These are phyloP conservation scores for Cardamine chenopodiifolia DNA, from an alignment of 345 rosid genomes.

Conservation along the genomic window DNA sequence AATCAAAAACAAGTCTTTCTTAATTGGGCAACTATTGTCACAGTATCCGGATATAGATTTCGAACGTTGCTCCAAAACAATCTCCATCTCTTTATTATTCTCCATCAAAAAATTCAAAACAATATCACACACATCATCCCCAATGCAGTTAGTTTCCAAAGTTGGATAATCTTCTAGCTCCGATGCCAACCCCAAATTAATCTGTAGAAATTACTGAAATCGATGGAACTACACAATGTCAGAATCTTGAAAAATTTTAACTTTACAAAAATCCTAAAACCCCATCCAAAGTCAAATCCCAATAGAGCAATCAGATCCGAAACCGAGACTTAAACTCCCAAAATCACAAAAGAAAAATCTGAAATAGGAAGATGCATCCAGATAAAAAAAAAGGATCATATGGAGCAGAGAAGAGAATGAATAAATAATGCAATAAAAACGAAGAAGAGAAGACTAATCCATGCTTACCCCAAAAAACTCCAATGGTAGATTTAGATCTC, in stretches of 20 bases:
- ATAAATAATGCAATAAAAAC: not conserved
- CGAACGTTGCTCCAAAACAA: constrained; percentile 43
- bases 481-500: constrained; percentile 40
- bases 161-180: not conserved
- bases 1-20: constrained; percentile 26
- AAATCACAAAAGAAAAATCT: not conserved
- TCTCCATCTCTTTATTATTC: constrained; percentile 44
- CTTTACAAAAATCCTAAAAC: not conserved
- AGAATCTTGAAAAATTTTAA: constrained; percentile 17
- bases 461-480: constrained; percentile 32
- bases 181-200: constrained; percentile 11
- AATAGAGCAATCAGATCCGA: constrained; percentile 32
- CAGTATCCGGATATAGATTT: constrained; percentile 43
- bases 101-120: constrained; percentile 37
- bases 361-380: constrained; percentile 17
- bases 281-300: not conserved
- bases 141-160: constrained; percentile 25
- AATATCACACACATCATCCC: constrained; percentile 26
- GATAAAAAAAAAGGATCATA: constrained; percentile 29
- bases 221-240: constrained; percentile 8
- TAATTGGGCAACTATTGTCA: constrained; percentile 37
- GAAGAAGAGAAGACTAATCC: constrained; percentile 7
- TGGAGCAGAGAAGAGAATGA: constrained; percentile 10
- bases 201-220: constrained; percentile 8
- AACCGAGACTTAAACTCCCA: not conserved